Conservation (phyloP, 2,329 filamentous ascomycete genomes). For the Aspergillus quadricinctus region DNA sequence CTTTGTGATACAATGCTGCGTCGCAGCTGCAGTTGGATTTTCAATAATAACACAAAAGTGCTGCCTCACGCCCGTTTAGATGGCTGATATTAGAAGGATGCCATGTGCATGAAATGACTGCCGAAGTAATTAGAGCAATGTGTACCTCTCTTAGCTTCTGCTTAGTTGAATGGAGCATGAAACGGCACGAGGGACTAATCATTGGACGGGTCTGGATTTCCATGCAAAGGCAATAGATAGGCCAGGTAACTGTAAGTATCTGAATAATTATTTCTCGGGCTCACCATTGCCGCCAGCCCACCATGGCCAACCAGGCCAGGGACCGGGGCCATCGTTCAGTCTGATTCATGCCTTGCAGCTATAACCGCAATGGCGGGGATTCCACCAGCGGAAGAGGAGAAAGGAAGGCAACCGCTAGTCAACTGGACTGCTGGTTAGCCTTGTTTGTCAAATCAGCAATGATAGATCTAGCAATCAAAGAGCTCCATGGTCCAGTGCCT, state of each 20-base stretch:
- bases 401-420: conserved; percentile 3
- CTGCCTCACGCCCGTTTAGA: neutral
- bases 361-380: neutral
- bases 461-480: neutral
- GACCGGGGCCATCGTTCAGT: neutral
- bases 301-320: neutral
- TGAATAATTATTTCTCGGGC: neutral
- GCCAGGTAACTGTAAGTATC: neutral
- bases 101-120: neutral
- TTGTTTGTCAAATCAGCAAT: neutral
- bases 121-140: neutral
- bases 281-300: neutral
- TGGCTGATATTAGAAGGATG: too few species aligned
- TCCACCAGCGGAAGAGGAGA: neutral
- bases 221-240: neutral
- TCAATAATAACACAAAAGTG: neutral
- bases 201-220: neutral
- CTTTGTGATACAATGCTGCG: neutral
- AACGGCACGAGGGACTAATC: neutral
- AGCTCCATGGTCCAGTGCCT: neutral
- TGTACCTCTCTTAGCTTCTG: neutral
- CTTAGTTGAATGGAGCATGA: neutral
- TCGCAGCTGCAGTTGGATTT: neutral
- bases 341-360: neutral
- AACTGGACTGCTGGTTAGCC: neutral